phyloP scores from a whole-genome alignment of 1,284 basidiomycete species.

The Peniophora sp. region DNA sequence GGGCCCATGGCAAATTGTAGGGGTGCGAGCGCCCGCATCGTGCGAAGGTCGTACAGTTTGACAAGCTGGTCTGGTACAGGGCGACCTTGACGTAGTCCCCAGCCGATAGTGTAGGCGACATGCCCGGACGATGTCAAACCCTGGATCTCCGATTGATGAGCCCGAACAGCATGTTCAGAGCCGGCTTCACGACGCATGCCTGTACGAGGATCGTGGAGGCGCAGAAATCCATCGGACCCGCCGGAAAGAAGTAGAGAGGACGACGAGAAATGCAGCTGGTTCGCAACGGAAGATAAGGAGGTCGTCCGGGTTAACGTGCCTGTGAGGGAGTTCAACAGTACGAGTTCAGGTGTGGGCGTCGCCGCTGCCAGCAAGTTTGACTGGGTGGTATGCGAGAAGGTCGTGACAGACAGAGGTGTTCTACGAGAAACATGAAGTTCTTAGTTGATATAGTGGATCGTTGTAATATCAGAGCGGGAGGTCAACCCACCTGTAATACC shows the following conservation, averaged over 20 bases:
- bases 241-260: constrained; percentile 62
- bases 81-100: constrained; percentile 75
- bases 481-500: constrained; percentile 57
- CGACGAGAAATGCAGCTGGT: constrained; percentile 59
- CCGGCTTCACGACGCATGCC: constrained; percentile 40
- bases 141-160: constrained; percentile 77
- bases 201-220: constrained; percentile 78
- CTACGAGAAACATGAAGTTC: constrained; percentile 17
- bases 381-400: constrained; percentile 48
- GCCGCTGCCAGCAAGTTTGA: constrained; percentile 57
- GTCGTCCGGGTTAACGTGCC: constrained; percentile 61
- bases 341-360: constrained; percentile 54
- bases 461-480: constrained; percentile 1
- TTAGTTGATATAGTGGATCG: neutral
- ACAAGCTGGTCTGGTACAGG: constrained; percentile 89
- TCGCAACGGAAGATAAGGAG: constrained; percentile 47
- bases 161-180: constrained; percentile 50
- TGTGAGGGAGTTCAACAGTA: constrained; percentile 68
- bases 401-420: constrained; percentile 38
- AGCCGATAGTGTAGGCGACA: constrained; percentile 80
- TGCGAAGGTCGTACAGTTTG: constrained; percentile 88
- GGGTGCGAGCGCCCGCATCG: constrained; percentile 72
- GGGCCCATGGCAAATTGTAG: constrained; percentile 87
- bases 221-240: constrained; percentile 75
- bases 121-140: constrained; percentile 78